A percentile compares a stretch with the other conserved stretches of the same genome.
Evolutionary conservation across 768 basidiomycete species (phyloP).

Genomic region (Galerina sulciceps): DNA sequence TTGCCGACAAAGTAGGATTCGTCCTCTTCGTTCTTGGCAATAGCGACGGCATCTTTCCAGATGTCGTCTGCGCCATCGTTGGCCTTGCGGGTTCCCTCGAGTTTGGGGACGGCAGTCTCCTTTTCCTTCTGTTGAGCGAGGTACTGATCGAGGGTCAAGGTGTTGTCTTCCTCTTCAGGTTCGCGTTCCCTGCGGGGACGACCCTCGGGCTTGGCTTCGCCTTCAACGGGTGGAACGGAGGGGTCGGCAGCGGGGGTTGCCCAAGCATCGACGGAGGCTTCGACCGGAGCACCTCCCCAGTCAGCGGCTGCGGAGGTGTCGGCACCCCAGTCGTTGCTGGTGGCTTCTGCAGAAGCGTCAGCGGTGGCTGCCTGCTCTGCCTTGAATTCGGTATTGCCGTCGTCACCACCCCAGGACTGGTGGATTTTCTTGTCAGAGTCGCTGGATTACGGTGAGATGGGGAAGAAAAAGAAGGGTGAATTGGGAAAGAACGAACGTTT

Average conservation of each 20-base stretch:
- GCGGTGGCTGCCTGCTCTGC: conserved; percentile 73
- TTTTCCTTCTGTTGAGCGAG: conserved; percentile 79
- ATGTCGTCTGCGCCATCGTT: conserved; percentile 76
- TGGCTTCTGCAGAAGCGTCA: conserved; percentile 67
- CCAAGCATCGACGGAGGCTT: conserved; percentile 49
- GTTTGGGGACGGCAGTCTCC: conserved; percentile 69
- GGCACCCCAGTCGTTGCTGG: conserved; percentile 48
- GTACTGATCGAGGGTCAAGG: conserved; percentile 93
- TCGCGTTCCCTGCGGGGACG: conserved; percentile 58
- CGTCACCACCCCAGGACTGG: conserved; percentile 94
- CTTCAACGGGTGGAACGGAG: conserved; percentile 38
- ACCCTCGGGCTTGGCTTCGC: conserved; percentile 38
- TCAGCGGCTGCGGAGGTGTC: conserved; percentile 30
- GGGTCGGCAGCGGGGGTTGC: conserved; percentile 29
- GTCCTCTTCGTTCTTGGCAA: conserved; percentile 73
- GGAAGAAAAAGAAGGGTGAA: conserved; percentile 1
- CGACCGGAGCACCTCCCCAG: conserved; percentile 44
- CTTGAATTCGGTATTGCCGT: conserved; percentile 82
- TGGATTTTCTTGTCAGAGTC: conserved; percentile 96
- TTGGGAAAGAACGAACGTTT: conserved; percentile 55
- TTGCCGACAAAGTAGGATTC: conserved; percentile 88
- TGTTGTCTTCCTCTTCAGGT: conserved; percentile 89
- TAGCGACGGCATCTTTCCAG: conserved; percentile 73
- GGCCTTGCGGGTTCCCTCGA: conserved; percentile 76
- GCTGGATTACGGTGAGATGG: conserved; percentile 42